These are phyloP conservation scores for Rhizophagus prolifer DNA, from an alignment of 192 early-diverging fungal species.

Conservation along the genomic window DNA sequence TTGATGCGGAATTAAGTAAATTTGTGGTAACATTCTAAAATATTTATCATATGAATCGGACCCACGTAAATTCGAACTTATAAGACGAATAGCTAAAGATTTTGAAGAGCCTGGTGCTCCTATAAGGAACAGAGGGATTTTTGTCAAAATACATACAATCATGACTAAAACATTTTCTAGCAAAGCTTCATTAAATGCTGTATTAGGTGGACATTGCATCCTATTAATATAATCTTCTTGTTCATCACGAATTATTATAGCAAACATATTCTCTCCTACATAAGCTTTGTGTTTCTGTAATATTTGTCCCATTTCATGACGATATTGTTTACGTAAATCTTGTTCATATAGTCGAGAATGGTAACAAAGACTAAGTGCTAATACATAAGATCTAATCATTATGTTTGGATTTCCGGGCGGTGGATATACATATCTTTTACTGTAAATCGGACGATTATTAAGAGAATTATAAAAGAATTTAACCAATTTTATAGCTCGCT, in stretches of 20 bases:
- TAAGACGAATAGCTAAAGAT: slow-evolving; percentile 24
- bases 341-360: not conserved
- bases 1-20: slow-evolving; percentile 31
- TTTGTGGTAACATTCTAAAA: slow-evolving; percentile 17
- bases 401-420: not conserved
- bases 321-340: not conserved
- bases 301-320: not conserved
- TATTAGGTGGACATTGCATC: not conserved
- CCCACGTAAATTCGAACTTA: slow-evolving; percentile 26
- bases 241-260: not conserved
- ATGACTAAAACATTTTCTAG: slow-evolving; percentile 22
- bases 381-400: not conserved
- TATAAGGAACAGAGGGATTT: slow-evolving; percentile 25
- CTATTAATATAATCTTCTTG: slow-evolving; percentile 23
- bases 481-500: slow-evolving; percentile 6
- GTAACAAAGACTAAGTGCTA: slow-evolving; percentile 12
- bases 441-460: not conserved
- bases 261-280: not conserved
- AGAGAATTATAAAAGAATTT: not conserved
- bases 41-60: slow-evolving; percentile 17
- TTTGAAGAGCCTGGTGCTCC: slow-evolving; percentile 29
- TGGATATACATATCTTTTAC: not conserved
- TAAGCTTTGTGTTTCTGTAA: not conserved
- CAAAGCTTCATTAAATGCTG: slow-evolving; percentile 8
- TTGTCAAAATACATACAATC: slow-evolving; percentile 25